Evolutionary conservation across 2,329 filamentous ascomycete species (phyloP).

Genomic region (Aspergillus brunneoviolaceus): DNA sequence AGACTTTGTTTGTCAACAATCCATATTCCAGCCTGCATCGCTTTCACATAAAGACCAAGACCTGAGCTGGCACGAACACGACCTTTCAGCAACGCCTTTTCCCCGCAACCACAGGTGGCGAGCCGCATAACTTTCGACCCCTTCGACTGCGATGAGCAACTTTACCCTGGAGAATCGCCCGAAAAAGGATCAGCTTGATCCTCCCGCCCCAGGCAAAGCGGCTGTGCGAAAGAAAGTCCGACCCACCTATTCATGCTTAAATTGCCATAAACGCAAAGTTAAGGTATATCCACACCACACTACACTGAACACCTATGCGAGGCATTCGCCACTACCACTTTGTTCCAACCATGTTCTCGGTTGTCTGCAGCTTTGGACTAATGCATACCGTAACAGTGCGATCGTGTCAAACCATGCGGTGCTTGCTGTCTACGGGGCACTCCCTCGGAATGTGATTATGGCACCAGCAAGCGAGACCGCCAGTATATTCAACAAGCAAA

Average conservation of each 20-base stretch:
- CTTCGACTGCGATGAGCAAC: not conserved
- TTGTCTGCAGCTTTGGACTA: not conserved
- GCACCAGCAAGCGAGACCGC: slow-evolving; percentile 30
- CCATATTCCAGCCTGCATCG: not conserved
- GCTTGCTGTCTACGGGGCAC: slow-evolving; percentile 32
- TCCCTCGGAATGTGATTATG: slow-evolving; percentile 33
- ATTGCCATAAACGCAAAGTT: slow-evolving; percentile 35
- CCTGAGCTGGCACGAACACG: slow-evolving; percentile 1
- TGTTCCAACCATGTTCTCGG: not conserved
- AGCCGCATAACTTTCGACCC: not conserved
- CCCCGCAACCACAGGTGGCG: not conserved
- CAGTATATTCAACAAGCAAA: slow-evolving; percentile 30
- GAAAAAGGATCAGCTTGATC: not conserved
- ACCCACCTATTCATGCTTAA: slow-evolving; percentile 32
- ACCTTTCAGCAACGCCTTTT: not conserved
- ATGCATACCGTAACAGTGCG: slow-evolving; percentile 21
- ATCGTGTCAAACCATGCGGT: slow-evolving; percentile 32
- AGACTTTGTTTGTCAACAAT: slow-evolving; percentile 3
- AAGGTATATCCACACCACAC: slow-evolving; percentile 24
- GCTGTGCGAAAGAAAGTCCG: slow-evolving; percentile 26
- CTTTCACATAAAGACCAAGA: not conserved
- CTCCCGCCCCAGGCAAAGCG: slow-evolving; percentile 6
- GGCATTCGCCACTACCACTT: not conserved
- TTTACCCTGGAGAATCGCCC: not conserved
- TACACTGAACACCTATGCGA: not conserved